Evolutionary conservation across 2,329 filamentous ascomycete species (phyloP), one percentile per base, ranked within the genome.

Genomic region (Ceratocystiopsis sp.): DNA sequence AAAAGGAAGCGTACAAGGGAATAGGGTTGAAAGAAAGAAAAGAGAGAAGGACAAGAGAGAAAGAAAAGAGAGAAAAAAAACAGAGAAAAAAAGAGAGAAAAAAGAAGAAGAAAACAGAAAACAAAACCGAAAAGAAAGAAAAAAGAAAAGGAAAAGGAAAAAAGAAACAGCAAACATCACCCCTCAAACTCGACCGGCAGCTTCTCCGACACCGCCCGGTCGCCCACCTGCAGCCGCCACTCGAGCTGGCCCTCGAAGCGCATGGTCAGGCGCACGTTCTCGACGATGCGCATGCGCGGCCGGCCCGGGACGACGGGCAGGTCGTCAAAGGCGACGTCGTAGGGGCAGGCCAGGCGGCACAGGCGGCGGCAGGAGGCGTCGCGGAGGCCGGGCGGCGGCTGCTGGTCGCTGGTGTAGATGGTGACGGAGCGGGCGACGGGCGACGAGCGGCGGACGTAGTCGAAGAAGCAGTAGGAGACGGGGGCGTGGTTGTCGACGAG

Each of bases 221-320:
- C 34, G 40, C 44, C 46, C 33, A 48, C 40, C 35, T 43, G 37
- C 25, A 48, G 44, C 1, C 41, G 41, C 46, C 46, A 48, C 40
- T 44, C 39, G 34, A 40, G 44, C 40, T 48, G 41, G 37, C 44
- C 46, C 16, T 41, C 29, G 21, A 48, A 48, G 33, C 41, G 32
- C 46, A 48, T 48, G 12, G 46, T 44, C 34, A 48, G 44, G 14
- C 37, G 37, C 41, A 48, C 46, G 46, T 38, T 35, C 21, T 48
- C 38, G 39, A 48, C 41, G 3, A 43, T 8, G 29, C 46, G 46
- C 38, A 35, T 19, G n/a, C 40, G 37, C 4, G 10, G 25, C 8
- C n/a, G 25, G 4, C 17, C 39, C 38, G 44, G 37, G 34, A 42
- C 34, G 2, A 42, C 37, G 37, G 32, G 43, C 41, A 48, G 43